phyloP scores from a whole-genome alignment of 371 early-diverging fungal species.

The Parasitella parasitica region DNA sequence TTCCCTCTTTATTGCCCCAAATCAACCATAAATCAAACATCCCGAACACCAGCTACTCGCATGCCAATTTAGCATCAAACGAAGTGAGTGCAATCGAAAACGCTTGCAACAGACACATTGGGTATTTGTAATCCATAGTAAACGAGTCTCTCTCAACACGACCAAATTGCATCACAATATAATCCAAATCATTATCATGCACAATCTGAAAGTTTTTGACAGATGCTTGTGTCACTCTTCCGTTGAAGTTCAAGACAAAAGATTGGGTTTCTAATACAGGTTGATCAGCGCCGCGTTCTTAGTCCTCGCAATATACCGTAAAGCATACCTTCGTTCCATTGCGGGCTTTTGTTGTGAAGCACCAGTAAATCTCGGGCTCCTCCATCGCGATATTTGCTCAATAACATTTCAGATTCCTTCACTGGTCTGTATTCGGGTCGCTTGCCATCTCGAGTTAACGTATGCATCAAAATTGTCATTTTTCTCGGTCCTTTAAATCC shows the following conservation, averaged over 20 bases:
- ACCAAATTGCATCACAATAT: conserved; percentile 97
- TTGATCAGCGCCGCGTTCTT: background rate
- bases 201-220: conserved; percentile 99
- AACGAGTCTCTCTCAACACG: conserved; percentile 79
- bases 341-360: conserved; percentile 88
- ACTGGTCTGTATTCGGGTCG: conserved; percentile 60
- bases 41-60: conserved; percentile 66
- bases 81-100: conserved; percentile 93
- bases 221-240: conserved; percentile 90
- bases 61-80: conserved; percentile 89
- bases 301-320: background rate
- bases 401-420: conserved; percentile 66
- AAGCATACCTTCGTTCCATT: conserved; percentile 87
- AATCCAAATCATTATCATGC: conserved; percentile 88
- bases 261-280: conserved; percentile 77
- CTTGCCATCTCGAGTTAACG: conserved; percentile 66
- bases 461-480: conserved; percentile 84
- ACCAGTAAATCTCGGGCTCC: conserved; percentile 65
- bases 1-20: background rate
- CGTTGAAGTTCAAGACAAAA: conserved; percentile 95
- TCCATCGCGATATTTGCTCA: conserved; percentile 60
- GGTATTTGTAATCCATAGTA: conserved; percentile 94
- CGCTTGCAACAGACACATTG: conserved; percentile 90
- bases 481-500: conserved; percentile 93
- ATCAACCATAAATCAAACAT: background rate